Percentiles rank a stretch among this genome's conserved stretches.
These are phyloP conservation scores for Solanum appendiculatum DNA, from an alignment of 257 asterid species.

Conservation along the genomic window DNA sequence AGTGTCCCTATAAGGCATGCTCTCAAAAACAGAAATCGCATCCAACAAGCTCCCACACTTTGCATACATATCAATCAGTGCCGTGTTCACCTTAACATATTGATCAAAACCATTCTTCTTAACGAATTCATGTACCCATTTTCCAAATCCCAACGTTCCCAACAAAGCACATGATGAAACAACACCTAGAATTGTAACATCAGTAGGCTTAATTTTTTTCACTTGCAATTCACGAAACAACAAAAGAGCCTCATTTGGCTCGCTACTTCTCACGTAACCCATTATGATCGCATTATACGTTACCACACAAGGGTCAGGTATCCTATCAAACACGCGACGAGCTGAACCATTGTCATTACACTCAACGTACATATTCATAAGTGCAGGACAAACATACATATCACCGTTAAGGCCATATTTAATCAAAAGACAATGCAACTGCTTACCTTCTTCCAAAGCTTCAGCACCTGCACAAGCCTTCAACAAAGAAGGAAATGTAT, in stretches of 20 bases:
- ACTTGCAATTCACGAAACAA: conserved; percentile 21
- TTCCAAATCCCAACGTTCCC: conserved; percentile 24
- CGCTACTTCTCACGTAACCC: conserved; percentile 23
- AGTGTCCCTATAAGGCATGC: conserved; percentile 20
- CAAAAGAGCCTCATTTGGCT: conserved; percentile 20
- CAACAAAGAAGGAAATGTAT: conserved; percentile 31
- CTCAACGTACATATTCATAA: conserved; percentile 26
- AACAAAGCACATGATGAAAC: conserved; percentile 26
- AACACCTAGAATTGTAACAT: conserved; percentile 27
- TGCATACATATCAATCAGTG: conserved; percentile 36
- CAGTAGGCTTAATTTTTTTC: conserved; percentile 15
- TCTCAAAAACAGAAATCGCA: conserved; percentile 17
- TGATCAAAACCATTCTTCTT: conserved; percentile 20
- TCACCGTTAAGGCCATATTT: conserved; percentile 15
- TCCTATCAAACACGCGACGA: conserved; percentile 11
- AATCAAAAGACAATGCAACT: conserved; percentile 19
- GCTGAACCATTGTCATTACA: conserved; percentile 13
- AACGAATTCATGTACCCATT: conserved; percentile 22
- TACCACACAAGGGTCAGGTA: conserved; percentile 22
- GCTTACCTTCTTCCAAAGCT: conserved; percentile 26
- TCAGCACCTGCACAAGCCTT: conserved; percentile 22
- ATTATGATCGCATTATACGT: conserved; percentile 19
- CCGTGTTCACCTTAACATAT: conserved; percentile 26
- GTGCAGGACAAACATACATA: conserved; percentile 21
- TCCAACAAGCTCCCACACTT: conserved; percentile 32